Evolutionary conservation across 768 basidiomycete genomes (phyloP), one percentile per base, ranked within the genome.

Genomic region (Rhizopogon vinicolor): DNA sequence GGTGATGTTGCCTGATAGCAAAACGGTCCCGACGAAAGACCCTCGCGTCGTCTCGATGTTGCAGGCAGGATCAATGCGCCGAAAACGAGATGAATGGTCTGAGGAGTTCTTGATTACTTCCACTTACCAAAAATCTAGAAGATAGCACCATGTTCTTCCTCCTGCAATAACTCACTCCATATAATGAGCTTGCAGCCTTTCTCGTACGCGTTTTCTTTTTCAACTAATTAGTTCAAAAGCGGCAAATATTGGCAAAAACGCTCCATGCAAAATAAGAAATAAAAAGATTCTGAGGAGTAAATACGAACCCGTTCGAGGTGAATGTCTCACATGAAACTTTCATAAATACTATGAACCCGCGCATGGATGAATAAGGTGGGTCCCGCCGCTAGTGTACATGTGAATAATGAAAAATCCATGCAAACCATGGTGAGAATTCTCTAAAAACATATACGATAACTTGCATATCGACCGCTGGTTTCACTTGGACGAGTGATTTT

Each of bases 401-500:
- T 49, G 19, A 35, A 49, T 48, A 8, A 48, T 49, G 22, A 37
- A 49, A 14, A 22, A 25, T 7, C 46, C 18, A 48, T 48, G 31
- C 46, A 31, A 45, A 31, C 25, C 51, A 50, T 41, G 4, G n/a
- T 37, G 16, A 44, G 18, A 49, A 12, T 52, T 22, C 33, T 33
- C 72, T 77, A 91, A 73, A 91, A 93, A 74, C 91, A 92, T 69
- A 93, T 91, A 58, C 91, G 88, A 76, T 93, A 93, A 66, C 91
- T 93, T 51, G 91, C 89, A 63, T 93, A 95, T 57, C 92, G 84
- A 50, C 96, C 96, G 59, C 89, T 91, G 16, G 97, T 99, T 78
- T 98, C 97, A 72, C 91, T 94, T 28, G 94, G 91, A 64, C 97
- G 79, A 57, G 90, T 98, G 64, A 99, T 98, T 78, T 97, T 98